Base-by-base conservation (phyloP, 2,329 filamentous ascomycete species). In the Aspergillus aculeatus region DNA sequence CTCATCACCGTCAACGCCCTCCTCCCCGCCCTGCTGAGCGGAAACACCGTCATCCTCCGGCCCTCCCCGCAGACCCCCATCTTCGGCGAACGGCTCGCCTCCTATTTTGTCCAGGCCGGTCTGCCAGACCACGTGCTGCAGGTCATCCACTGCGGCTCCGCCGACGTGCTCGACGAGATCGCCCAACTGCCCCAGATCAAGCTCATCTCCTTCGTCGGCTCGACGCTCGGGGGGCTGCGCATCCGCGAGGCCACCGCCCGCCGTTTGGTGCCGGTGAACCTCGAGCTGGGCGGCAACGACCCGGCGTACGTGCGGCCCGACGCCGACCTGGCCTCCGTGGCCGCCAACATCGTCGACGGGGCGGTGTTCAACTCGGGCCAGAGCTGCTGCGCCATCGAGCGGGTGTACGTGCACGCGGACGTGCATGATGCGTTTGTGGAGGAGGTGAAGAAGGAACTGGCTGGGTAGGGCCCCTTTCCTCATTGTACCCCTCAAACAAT, bases 331-430 rank as follows among this genome's bases (percentile, higher is more conserved):
- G 86, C 85, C 56, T 96, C 92, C 89, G 92, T 89, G 0, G 93
- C 93, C 0, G 92, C 90, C 66, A 91, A 96, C 77, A 92, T 96
- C 68, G 92, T 96, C 11, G 93, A 96, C 66, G 92, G 92, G 31
- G 88, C 91, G 5, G 80, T 97, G 49, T 96, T 96, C 82, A 96
- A 96, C 80, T 96, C 92, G 38, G 93, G 93, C 14, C 93, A 97
- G 80, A 96, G 91, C 72, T 97, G 93, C 81, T 96, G 93, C 77
- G 90, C 91, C 35, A 82, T 96, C 51, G 93, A 97, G 79, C 84
- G 93, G 24, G 86, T 96, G 10, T 96, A 96, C 67, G 92, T 96
- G 3, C 87, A 93, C 67, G 89, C 90, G 68, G 87, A 85, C 66
- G 86, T 96, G 41, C 87, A 96, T 72, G 91, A 96, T 69, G 80